Evolutionary conservation across 257 asterid species (phyloP).

Genomic region (Ligustrum vulgare): DNA sequence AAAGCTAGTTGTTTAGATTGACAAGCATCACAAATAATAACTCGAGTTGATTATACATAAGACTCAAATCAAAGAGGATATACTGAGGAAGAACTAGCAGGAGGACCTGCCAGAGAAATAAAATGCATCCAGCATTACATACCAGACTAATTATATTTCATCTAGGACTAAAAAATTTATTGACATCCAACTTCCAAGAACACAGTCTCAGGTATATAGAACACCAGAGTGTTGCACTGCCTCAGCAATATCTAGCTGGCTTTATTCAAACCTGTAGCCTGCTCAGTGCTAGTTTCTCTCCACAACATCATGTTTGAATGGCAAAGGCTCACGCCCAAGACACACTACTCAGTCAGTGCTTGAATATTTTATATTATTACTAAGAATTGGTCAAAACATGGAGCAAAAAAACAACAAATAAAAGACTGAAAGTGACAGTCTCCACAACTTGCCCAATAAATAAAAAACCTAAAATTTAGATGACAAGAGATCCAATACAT

Average conservation of each 20-base stretch:
- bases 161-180: neutral
- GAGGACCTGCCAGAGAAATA: conserved; percentile 9
- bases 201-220: neutral
- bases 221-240: neutral
- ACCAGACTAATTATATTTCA: neutral
- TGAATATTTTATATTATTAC: too few relatives aligned
- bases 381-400: too few relatives aligned
- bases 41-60: conserved; percentile 15
- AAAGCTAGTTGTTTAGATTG: neutral
- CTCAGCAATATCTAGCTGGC: neutral
- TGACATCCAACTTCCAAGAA: neutral
- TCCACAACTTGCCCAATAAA: too few relatives aligned
- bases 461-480: too few relatives aligned
- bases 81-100: conserved; percentile 18
- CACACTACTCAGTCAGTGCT: too few relatives aligned
- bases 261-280: neutral
- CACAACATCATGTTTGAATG: too few relatives aligned
- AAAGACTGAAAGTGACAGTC: too few relatives aligned
- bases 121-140: neutral
- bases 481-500: too few relatives aligned
- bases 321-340: neutral
- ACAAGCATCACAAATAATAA: conserved; percentile 15
- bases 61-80: conserved; percentile 15
- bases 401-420: too few relatives aligned
- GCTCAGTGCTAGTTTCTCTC: neutral